Conservation (phyloP, 129 eudicot species). For the Arctium lappa region DNA sequence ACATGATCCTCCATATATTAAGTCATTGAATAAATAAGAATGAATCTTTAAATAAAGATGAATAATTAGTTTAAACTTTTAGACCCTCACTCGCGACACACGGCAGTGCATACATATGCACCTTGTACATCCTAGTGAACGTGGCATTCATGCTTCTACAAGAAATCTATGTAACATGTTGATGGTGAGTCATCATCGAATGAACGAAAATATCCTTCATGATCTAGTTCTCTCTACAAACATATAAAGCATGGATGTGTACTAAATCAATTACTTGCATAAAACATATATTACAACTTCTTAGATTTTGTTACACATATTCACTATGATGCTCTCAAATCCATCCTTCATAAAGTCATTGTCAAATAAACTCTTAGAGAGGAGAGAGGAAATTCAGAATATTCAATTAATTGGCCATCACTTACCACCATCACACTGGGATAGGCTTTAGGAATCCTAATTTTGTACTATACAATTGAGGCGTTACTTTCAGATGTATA, state of each 20-base stretch:
- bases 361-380: background rate
- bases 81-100: background rate
- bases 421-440: background rate
- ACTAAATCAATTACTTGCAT: background rate
- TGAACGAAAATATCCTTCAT: background rate
- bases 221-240: background rate
- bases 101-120: background rate
- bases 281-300: background rate
- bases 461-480: background rate
- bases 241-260: background rate
- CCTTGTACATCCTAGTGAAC: background rate
- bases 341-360: conserved; percentile 5
- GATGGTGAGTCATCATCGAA: background rate
- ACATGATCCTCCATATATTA: background rate
- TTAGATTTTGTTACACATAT: background rate
- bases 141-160: background rate
- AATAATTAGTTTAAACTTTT: background rate
- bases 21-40: background rate
- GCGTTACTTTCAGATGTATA: background rate
- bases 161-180: background rate
- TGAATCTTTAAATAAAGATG: background rate
- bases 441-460: conserved; percentile 3
- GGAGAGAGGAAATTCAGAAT: background rate
- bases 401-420: background rate
- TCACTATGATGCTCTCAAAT: background rate